These are phyloP conservation scores for Testicularia cyperi DNA, from an alignment of 1,284 basidiomycete species.

Conservation along the genomic window DNA sequence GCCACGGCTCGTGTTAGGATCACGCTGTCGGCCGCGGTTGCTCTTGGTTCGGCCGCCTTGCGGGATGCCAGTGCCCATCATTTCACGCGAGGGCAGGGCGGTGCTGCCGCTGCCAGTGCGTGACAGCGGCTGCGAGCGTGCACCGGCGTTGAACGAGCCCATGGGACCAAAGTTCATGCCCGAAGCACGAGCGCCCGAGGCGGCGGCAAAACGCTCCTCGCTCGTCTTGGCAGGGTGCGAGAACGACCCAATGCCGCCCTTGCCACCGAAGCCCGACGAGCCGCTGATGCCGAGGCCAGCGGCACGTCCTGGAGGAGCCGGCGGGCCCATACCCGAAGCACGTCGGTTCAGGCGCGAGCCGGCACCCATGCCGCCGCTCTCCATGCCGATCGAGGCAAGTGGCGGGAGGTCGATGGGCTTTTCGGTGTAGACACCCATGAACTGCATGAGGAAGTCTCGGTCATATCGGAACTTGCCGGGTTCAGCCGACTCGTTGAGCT, in stretches of 20 bases:
- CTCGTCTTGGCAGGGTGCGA: constrained; percentile 54
- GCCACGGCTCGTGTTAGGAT: constrained; percentile 45
- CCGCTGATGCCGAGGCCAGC: constrained; percentile 50
- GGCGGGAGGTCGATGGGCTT: constrained; percentile 87
- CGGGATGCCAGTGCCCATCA: constrained; percentile 58
- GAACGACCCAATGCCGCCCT: constrained; percentile 49
- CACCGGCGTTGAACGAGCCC: constrained; percentile 54
- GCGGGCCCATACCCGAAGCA: constrained; percentile 50
- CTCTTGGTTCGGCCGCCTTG: constrained; percentile 53
- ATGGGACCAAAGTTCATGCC: constrained; percentile 54
- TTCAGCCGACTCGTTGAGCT: constrained; percentile 77
- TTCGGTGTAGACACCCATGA: constrained; percentile 92
- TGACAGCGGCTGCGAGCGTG: constrained; percentile 55
- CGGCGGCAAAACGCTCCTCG: constrained; percentile 58
- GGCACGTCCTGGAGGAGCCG: constrained; percentile 41
- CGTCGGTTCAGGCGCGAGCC: constrained; percentile 43
- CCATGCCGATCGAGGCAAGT: constrained; percentile 81
- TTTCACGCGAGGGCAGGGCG: constrained; percentile 56
- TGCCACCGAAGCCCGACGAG: constrained; percentile 49
- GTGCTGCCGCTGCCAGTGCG: constrained; percentile 56
- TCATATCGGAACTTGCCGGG: constrained; percentile 96
- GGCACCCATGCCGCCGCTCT: constrained; percentile 44
- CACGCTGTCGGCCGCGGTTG: constrained; percentile 56
- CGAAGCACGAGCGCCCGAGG: constrained; percentile 31
- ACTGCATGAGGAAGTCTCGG: constrained; percentile 95